These are phyloP conservation scores for Tetrahymena malaccensis DNA, from an alignment of 73 alveolate genomes.

Conservation along the genomic window DNA sequence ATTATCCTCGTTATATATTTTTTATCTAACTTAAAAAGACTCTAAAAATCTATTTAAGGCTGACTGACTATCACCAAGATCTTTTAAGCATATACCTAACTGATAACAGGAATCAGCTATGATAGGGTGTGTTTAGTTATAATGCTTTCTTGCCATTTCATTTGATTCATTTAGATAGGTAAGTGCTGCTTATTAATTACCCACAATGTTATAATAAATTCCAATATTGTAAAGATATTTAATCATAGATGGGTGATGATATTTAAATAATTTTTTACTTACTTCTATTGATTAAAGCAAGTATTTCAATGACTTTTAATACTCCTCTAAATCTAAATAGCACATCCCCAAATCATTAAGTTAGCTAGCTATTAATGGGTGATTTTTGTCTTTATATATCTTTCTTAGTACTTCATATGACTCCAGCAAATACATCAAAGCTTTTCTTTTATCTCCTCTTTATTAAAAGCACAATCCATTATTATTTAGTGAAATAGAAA, in stretches of 20 bases:
- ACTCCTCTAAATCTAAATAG: neutral
- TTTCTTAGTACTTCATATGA: neutral
- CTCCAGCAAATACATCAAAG: neutral
- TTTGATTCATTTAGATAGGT: neutral
- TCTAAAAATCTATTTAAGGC: neutral
- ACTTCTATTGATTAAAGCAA: neutral
- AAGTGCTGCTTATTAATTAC: neutral
- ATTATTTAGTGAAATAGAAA: neutral
- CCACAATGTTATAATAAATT: too few species aligned
- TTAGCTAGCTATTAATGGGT: neutral
- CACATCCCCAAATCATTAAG: neutral
- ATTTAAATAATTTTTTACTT: neutral
- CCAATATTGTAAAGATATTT: neutral
- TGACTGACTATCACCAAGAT: neutral
- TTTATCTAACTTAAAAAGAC: neutral
- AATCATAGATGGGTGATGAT: neutral
- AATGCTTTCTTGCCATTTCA: neutral
- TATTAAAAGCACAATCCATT: neutral
- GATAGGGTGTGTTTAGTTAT: neutral
- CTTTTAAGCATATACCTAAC: neutral
- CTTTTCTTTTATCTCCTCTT: neutral
- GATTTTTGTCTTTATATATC: too few species aligned
- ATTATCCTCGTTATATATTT: neutral
- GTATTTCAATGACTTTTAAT: neutral
- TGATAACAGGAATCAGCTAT: neutral